These are phyloP conservation scores for Codiaeum variegatum DNA, from an alignment of 441 rosid species.

Conservation along the genomic window DNA sequence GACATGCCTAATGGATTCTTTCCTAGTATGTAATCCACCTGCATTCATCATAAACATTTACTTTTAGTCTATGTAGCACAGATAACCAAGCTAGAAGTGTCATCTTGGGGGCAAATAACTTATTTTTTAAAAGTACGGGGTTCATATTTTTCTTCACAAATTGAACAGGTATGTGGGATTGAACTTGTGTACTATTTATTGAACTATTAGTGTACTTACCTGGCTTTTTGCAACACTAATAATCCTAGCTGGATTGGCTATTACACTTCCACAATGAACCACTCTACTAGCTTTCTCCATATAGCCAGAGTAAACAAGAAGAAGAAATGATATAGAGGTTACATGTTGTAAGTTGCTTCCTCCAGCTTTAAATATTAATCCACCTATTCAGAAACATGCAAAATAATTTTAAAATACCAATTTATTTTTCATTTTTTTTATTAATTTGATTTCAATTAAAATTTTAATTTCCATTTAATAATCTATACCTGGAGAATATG, in stretches of 20 bases:
- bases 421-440: no score
- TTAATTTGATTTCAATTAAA: no score
- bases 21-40: slow-evolving; percentile 84
- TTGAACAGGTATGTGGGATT: no score
- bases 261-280: slow-evolving; percentile 37
- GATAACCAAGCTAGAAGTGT: no score
- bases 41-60: neutral
- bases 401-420: neutral
- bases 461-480: no score
- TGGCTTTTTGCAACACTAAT: slow-evolving; percentile 39
- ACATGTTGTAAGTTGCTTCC: slow-evolving; percentile 38
- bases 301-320: slow-evolving; percentile 39
- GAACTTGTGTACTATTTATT: no score
- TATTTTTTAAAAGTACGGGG: no score
- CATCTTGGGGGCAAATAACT: no score
- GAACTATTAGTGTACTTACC: slow-evolving; percentile 17
- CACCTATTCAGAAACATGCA: slow-evolving; percentile 29
- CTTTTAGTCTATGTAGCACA: no score
- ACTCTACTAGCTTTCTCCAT: slow-evolving; percentile 30
- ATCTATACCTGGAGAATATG: slow-evolving; percentile 31
- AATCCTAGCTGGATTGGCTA: slow-evolving; percentile 30
- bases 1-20: slow-evolving; percentile 85
- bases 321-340: slow-evolving; percentile 33
- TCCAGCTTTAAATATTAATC: slow-evolving; percentile 33
- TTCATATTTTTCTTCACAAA: no score